phyloP scores from a whole-genome alignment of 2,329 filamentous ascomycete genomes.

The Cordyceps fumosorosea region DNA sequence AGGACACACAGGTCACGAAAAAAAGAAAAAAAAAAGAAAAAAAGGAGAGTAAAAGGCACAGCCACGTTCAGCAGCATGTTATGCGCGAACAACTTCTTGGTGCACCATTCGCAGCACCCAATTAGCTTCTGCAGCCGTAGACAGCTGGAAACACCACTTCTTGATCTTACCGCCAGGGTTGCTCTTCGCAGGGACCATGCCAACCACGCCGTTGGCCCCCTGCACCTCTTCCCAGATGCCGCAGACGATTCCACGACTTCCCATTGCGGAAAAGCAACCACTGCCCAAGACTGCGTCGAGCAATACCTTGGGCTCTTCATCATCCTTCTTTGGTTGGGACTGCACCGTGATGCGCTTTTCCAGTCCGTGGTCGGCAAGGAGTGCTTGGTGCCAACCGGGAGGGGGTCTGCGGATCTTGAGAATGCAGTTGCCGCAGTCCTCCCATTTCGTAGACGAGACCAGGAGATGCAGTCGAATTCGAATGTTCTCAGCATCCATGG shows the following conservation, averaged over 20 bases:
- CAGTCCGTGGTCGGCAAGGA: constrained; percentile 55
- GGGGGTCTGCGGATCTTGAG: constrained; percentile 77
- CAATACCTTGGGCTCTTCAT: constrained; percentile 53
- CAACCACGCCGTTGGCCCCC: constrained; percentile 51
- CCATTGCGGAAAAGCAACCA: constrained; percentile 77
- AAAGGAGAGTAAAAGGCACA: not conserved
- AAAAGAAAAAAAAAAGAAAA: not conserved
- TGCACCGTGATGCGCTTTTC: constrained; percentile 83
- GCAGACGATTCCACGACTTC: constrained; percentile 78
- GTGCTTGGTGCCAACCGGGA: constrained; percentile 51
- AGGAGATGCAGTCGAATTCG: constrained; percentile 83
- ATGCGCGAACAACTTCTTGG: constrained; percentile 44
- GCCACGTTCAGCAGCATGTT: not conserved
- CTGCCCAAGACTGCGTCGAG: constrained; percentile 82
- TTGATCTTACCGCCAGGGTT: constrained; percentile 48
- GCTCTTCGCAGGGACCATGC: constrained; percentile 44
- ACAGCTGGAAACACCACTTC: constrained; percentile 59
- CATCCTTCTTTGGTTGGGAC: constrained; percentile 58
- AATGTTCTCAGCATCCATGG: constrained; percentile 61
- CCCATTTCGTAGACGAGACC: constrained; percentile 73
- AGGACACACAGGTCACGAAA: not conserved
- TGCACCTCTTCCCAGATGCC: constrained; percentile 78
- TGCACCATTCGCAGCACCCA: constrained; percentile 53
- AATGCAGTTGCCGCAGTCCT: constrained; percentile 79
- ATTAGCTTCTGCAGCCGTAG: constrained; percentile 43